phyloP scores from a whole-genome alignment of 1,284 basidiomycete genomes.

The Singerocomus inundabilis region DNA sequence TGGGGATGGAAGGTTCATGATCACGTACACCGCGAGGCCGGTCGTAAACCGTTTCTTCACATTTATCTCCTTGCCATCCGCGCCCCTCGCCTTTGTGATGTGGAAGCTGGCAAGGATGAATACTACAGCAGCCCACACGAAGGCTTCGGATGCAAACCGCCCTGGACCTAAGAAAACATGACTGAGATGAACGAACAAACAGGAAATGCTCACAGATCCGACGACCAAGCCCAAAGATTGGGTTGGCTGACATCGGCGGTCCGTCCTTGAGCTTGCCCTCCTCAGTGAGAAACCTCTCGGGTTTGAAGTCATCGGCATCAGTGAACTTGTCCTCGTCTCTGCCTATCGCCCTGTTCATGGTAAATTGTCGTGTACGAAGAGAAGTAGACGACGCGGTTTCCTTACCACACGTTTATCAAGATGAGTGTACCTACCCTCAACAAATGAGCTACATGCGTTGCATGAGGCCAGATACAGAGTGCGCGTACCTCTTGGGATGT shows the following conservation, averaged over 20 bases:
- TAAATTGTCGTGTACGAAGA: conserved; percentile 3
- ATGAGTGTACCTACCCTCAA: conserved; percentile 25
- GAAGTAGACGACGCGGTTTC: too few relatives aligned
- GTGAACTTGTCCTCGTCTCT: conserved; percentile 18
- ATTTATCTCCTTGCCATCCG: conserved; percentile 33
- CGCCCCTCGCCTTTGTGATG: conserved; percentile 38
- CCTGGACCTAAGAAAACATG: conserved; percentile 20
- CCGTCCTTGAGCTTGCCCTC: conserved; percentile 20
- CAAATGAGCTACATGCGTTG: conserved; percentile 6
- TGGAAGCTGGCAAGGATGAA: conserved; percentile 41
- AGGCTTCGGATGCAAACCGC: conserved; percentile 23
- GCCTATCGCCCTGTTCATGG: conserved; percentile 32
- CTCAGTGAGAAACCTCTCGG: conserved; percentile 23
- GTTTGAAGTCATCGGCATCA: conserved; percentile 23
- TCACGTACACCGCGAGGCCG: conserved; percentile 34
- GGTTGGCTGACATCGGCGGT: conserved; percentile 34
- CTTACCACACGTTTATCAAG: conserved; percentile 30
- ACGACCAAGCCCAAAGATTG: conserved; percentile 42
- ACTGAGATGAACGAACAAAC: conserved; percentile 8
- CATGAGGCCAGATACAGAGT: background rate
- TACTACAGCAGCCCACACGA: conserved; percentile 23
- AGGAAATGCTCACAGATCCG: conserved; percentile 31
- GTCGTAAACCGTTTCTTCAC: conserved; percentile 34
- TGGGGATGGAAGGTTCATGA: background rate
- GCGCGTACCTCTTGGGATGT: conserved; percentile 28